Percentiles rank a stretch among this genome's conserved stretches.
Evolutionary conservation across 2,329 filamentous ascomycete species (phyloP).

Genomic region (Fusarium sp.): DNA sequence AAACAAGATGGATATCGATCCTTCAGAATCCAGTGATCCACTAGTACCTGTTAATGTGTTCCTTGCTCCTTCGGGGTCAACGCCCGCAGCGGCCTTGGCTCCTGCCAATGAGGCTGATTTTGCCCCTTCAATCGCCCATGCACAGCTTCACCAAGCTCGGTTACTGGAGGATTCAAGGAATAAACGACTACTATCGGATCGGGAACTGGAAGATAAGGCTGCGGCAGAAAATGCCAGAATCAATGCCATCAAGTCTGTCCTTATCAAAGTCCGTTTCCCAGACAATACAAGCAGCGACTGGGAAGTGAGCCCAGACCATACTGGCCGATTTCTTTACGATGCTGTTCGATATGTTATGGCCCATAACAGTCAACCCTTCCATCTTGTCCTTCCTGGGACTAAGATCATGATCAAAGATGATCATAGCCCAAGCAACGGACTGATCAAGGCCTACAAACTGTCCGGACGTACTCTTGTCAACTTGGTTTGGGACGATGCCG

Average conservation of each 20-base stretch:
- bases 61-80: constrained; percentile 79
- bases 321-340: constrained; percentile 77
- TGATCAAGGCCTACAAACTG: constrained; percentile 82
- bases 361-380: constrained; percentile 74
- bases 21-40: constrained; percentile 48
- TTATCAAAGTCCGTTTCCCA: constrained; percentile 87
- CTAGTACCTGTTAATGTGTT: constrained; percentile 77
- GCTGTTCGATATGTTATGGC: constrained; percentile 81
- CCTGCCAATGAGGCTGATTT: constrained; percentile 81
- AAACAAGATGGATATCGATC: constrained; percentile 43
- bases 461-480: constrained; percentile 79
- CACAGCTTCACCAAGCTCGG: constrained; percentile 78
- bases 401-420: constrained; percentile 64
- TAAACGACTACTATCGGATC: constrained; percentile 83
- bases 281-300: constrained; percentile 84
- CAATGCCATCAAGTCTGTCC: constrained; percentile 74
- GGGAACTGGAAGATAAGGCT: constrained; percentile 79
- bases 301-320: constrained; percentile 76
- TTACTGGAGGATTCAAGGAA: constrained; percentile 75
- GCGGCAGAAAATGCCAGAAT: constrained; percentile 75
- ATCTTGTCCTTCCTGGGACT: constrained; percentile 73
- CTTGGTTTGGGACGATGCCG: constrained; percentile 78
- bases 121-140: constrained; percentile 80
- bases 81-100: constrained; percentile 79
- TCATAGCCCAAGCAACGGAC: constrained; percentile 60